Evolutionary conservation across 768 basidiomycete species (phyloP), one percentile per base, ranked within the genome.

Genomic region (Trametes sanguinea): DNA sequence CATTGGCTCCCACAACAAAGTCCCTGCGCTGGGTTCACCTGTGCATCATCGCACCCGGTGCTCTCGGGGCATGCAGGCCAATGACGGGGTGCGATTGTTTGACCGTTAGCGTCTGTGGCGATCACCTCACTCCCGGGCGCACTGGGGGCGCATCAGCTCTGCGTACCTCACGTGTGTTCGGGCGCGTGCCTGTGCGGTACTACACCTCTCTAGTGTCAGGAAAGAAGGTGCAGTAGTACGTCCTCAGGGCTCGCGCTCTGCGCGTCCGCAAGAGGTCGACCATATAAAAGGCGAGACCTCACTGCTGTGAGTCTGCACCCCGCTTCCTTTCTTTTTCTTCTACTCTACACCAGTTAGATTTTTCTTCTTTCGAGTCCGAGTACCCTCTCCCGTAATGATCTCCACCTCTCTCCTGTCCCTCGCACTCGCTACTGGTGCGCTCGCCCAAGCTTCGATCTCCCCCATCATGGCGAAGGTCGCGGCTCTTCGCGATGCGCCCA

Each of bases 401-500:
- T 64, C 67, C 46, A 51, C 51, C 47, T 43, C 63, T 14, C 39
- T 66, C 54, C 27, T 67, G 30, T 22, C 67, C 17, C 46, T 67
- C 33, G 60, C 65, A 22, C 45, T 65, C 58, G 63, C 64, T 11
- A 52, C 60, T 33, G 61, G 63, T 30, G 59, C 46, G 6, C 44
- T 63, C 17, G 68, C 63, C 43, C 60, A 65, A 37, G 27, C 65
- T 1, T 45, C 65, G n/a, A 42, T 52, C 27, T 50, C 54, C 2
- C 29, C 56, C 27, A 51, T 54, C 16, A 39, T 54, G 16, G 61
- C 56, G 32, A 58, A 55, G 39, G 52, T 72, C 32, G 65, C 67
- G 10, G 62, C 65, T 6, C 64, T 71, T 3, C 61, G 56, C 47
- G 64, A 58, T 29, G 70, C 70, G 4, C 59, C 70, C 35, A 62